Evolutionary conservation across 140 eudicot species (phyloP).

Genomic region (Ambrosia hybrid): DNA sequence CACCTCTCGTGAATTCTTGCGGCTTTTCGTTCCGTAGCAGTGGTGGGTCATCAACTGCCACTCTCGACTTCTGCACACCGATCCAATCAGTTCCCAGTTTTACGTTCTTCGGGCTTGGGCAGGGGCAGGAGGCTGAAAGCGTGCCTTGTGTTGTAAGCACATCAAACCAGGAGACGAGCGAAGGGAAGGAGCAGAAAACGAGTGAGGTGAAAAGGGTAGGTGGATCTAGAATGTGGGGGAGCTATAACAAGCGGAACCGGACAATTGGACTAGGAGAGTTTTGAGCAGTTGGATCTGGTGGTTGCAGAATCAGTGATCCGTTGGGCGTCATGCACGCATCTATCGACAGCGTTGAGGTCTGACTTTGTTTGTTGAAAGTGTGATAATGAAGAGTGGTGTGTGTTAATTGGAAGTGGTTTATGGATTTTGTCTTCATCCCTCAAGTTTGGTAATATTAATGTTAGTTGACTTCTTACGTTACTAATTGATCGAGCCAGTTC

Average conservation of each 20-base stretch:
- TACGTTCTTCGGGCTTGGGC: conserved; percentile 49
- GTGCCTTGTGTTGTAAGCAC: conserved; percentile 25
- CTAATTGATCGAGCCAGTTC: no score
- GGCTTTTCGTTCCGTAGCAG: conserved; percentile 66
- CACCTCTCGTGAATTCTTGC: conserved; percentile 40
- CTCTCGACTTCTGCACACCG: conserved; percentile 54
- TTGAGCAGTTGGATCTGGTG: conserved; percentile 66
- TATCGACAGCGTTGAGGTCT: conserved; percentile 66
- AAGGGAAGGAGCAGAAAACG: conserved; percentile 28
- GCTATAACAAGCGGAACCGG: conserved; percentile 71
- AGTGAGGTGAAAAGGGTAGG: conserved; percentile 42
- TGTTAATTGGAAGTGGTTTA: conserved; percentile 27
- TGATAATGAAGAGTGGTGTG: conserved; percentile 20
- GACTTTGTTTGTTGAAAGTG: conserved; percentile 66
- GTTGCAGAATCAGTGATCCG: conserved; percentile 79
- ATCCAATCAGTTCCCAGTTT: conserved; percentile 62
- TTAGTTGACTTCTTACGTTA: background rate
- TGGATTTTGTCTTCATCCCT: background rate
- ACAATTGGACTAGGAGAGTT: conserved; percentile 81
- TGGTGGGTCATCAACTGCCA: conserved; percentile 39
- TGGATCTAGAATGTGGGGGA: conserved; percentile 44
- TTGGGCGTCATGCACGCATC: conserved; percentile 91
- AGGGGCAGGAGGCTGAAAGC: conserved; percentile 27
- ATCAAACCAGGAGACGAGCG: conserved; percentile 21
- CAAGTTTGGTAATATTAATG: background rate